A percentile compares a stretch with the other conserved stretches of the same genome.
Evolutionary conservation across 2,329 filamentous ascomycete genomes (phyloP).

Genomic region (Fusarium xylarioides): DNA sequence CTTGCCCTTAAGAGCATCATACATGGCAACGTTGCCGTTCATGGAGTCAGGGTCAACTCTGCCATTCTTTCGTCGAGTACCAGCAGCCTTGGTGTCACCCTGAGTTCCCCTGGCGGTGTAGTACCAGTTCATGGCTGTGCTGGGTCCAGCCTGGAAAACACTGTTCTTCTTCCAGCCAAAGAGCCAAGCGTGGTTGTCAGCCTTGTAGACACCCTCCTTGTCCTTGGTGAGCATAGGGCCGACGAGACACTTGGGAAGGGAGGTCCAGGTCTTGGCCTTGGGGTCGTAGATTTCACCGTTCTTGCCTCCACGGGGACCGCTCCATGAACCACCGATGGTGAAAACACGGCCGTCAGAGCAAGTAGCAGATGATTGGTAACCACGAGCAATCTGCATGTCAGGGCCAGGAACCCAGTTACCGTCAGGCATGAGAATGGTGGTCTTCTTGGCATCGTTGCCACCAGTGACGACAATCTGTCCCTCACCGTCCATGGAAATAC

Average conservation of each 20-base stretch:
- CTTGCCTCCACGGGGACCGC: constrained; percentile 23
- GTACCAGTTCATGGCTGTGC: constrained; percentile 65
- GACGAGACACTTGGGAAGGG: constrained; percentile 49
- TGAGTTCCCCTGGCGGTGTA: constrained; percentile 44
- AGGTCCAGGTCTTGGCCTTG: constrained; percentile 16
- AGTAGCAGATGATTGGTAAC: constrained; percentile 31
- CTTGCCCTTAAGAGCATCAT: constrained; percentile 65
- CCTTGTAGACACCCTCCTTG: constrained; percentile 54
- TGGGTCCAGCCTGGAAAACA: constrained; percentile 64
- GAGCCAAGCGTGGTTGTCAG: constrained; percentile 45
- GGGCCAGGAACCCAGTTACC: constrained; percentile 26
- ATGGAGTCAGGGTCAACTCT: constrained; percentile 58
- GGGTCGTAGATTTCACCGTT: constrained; percentile 36
- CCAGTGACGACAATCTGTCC: constrained; percentile 65
- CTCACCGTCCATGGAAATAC: constrained; percentile 58
- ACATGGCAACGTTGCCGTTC: constrained; percentile 66
- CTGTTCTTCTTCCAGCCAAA: constrained; percentile 54
- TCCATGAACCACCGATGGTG: constrained; percentile 36
- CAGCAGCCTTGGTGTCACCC: constrained; percentile 39
- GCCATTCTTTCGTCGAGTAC: constrained; percentile 43
- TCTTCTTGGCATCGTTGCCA: constrained; percentile 59
- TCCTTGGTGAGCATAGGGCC: constrained; percentile 57
- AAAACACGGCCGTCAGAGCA: constrained; percentile 31
- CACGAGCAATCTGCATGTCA: constrained; percentile 30
- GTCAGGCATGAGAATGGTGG: constrained; percentile 55